These are phyloP conservation scores for Gonapodya sp. DNA, from an alignment of 192 early-diverging fungal species.

Conservation along the genomic window DNA sequence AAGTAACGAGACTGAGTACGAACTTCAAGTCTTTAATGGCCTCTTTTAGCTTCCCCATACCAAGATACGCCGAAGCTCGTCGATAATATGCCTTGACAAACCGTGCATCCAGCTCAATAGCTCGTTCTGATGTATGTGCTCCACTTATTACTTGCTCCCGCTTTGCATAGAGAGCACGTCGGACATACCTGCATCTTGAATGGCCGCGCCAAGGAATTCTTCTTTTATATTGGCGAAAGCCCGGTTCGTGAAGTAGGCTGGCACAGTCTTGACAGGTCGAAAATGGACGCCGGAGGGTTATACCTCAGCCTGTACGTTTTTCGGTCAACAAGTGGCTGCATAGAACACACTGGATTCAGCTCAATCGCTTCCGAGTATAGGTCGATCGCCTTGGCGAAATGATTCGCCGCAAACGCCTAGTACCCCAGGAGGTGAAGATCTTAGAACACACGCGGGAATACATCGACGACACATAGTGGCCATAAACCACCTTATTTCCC, in stretches of 20 bases:
- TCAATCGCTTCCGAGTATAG: slow-evolving; percentile 88
- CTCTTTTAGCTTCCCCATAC: slow-evolving; percentile 76
- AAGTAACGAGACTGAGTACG: too few species aligned
- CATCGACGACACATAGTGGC: too few species aligned
- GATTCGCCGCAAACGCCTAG: slow-evolving; percentile 69
- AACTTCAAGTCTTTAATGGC: slow-evolving; percentile 63
- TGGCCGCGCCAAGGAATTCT: slow-evolving; percentile 13
- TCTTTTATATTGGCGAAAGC: slow-evolving; percentile 11
- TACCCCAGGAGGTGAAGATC: too few species aligned
- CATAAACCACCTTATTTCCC: slow-evolving; percentile 42
- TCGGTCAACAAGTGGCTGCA: background rate
- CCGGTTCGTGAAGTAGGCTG: slow-evolving; percentile 8
- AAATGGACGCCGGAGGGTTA: background rate
- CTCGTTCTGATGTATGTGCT: slow-evolving; percentile 24
- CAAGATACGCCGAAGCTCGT: slow-evolving; percentile 79
- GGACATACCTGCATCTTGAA: slow-evolving; percentile 12
- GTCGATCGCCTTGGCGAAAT: slow-evolving; percentile 74
- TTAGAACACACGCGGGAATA: too few species aligned
- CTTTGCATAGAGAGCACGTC: too few species aligned
- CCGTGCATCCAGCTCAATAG: slow-evolving; percentile 67
- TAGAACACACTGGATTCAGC: slow-evolving; percentile 36
- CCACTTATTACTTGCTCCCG: too few species aligned
- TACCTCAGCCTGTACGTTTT: too few species aligned
- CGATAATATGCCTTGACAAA: slow-evolving; percentile 94
- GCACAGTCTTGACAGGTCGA: background rate